Evolutionary conservation across 768 basidiomycete genomes (phyloP), one percentile per base, ranked within the genome.

Genomic region (Albatrellus ellisii): DNA sequence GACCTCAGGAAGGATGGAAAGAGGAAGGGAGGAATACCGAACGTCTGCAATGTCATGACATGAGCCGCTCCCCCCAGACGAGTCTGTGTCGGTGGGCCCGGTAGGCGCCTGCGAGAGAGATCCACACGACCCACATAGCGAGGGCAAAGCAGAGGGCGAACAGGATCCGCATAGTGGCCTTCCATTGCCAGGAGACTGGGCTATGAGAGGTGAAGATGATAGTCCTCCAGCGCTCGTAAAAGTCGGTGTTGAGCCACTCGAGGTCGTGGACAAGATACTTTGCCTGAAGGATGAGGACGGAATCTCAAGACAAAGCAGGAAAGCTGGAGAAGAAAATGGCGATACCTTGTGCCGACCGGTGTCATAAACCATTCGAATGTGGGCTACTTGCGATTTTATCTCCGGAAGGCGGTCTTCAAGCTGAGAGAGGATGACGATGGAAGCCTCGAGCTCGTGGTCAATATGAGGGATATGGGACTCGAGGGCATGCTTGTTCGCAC

Each of bases 21-120:
- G 27, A 4, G 4, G 27, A 11, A 8, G 20, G 21, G 11, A 26
- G 26, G 8, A 31, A 27, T 14, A 7, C 25, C n/a, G n/a, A n/a
- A n/a, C n/a, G 10, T 18, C 12, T 3, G 10, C 22, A 9, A 15
- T 22, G 27, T 67, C 58, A 86, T 34, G 76, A 80, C 70, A 85
- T 79, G 43, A 87, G 64, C 39, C 75, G 71, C 52, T 82, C 81
- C 39, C 84, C 84, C 81, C 82, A 87, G 11, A 87, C 73, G 17
- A 84, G 70, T 31, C 80, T 64, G 52, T 83, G 75, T 50, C 77
- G 67, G 56, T 87, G 79, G 17, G 83, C 84, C 27, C 77, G 67
- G 46, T 81, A 79, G 20, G 73, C 82, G 24, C 82, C 84, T 18
- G 66, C 64, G 15, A 81, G 54, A 0, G 75, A 72, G 24, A 77